A percentile compares a stretch with the other conserved stretches of the same genome.
Evolutionary conservation across 208 protist species (phyloP).

Genomic region (Crithidia bombi): DNA sequence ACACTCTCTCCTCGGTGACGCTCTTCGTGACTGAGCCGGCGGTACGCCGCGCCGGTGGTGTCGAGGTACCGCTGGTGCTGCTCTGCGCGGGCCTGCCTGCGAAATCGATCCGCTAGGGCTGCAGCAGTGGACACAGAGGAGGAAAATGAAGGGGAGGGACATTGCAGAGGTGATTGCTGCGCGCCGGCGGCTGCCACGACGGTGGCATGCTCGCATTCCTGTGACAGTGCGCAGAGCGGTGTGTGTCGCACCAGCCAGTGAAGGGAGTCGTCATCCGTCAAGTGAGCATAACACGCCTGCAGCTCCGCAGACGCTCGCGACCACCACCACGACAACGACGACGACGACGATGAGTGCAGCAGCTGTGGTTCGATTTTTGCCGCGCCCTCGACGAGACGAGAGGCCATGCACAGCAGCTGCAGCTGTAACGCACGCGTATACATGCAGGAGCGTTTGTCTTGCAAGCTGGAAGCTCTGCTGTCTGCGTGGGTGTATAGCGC

Average conservation of each 20-base stretch:
- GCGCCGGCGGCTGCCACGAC: neutral
- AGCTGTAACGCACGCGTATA: slow-evolving; percentile 3
- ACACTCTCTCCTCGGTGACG: slow-evolving; percentile 42
- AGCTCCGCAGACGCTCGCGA: neutral
- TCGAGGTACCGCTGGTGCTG: slow-evolving; percentile 26
- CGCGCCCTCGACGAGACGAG: neutral
- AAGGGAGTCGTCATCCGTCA: slow-evolving; percentile 1
- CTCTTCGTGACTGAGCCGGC: slow-evolving; percentile 40
- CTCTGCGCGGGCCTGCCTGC: slow-evolving; percentile 12
- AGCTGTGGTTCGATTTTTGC: neutral
- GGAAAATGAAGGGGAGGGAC: neutral
- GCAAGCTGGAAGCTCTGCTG: neutral
- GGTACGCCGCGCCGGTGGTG: slow-evolving; percentile 32
- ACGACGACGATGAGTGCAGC: neutral
- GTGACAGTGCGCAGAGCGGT: slow-evolving; percentile 12
- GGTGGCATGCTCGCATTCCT: slow-evolving; percentile 1
- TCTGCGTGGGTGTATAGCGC: neutral
- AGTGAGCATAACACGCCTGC: neutral
- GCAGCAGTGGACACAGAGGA: neutral
- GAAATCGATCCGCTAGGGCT: slow-evolving; percentile 17
- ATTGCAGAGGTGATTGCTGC: neutral
- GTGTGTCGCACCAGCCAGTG: slow-evolving; percentile 22
- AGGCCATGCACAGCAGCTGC: neutral
- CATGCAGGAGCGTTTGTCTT: neutral
- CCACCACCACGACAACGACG: neutral